Base-by-base conservation (phyloP, 2,329 filamentous ascomycete genomes). In the Mollisiaceae sp. region DNA sequence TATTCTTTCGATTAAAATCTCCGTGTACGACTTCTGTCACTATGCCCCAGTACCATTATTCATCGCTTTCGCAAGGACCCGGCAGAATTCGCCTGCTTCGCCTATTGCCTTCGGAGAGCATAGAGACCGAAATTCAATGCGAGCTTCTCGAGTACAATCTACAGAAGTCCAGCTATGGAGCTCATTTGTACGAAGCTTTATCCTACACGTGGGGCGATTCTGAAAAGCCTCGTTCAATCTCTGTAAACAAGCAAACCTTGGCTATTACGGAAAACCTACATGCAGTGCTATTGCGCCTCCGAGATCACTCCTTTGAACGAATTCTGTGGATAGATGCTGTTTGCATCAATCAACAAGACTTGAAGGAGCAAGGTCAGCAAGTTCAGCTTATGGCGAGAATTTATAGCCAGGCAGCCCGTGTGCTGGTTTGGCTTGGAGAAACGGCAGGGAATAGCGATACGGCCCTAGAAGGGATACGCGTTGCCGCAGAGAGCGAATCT, bases 71-170 rank as follows among this genome's bases (percentile, higher is more conserved):
- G 1, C 55, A 11, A 27, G 50, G 35, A 9, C 9, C 55, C 54
- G 55, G 64, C 36, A 59, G 20, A 60, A 65, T 68, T 64, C 66
- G 68, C 64, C 62, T 70, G 58, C 66, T 70, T 59, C 64, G 64
- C 47, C 60, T 67, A 52, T 24, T 68, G 36, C 66, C 66, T n/a
- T 18, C 2, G 18, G 43, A 45, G 6, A 45, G 43, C n/a, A 20
- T 4, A n/a, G 43, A 45, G 43, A 45, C 43, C 43, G n/a, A 45
- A 45, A n/a, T 45, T 3, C 43, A 45, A 45, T 45, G 43, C 43
- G 43, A 45, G 43, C 43, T 45, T 45, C 9, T 45, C 43, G 43
- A 45, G n/a, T 20, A 45, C 14, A n/a, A 6, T 64, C 60, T 70
- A 57, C 56, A 70, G 32, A 60, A 65, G 32, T 54, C 52, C 1